Base-by-base conservation (phyloP, 2,329 filamentous ascomycete genomes). In the Beauveria scarabaeidicola region DNA sequence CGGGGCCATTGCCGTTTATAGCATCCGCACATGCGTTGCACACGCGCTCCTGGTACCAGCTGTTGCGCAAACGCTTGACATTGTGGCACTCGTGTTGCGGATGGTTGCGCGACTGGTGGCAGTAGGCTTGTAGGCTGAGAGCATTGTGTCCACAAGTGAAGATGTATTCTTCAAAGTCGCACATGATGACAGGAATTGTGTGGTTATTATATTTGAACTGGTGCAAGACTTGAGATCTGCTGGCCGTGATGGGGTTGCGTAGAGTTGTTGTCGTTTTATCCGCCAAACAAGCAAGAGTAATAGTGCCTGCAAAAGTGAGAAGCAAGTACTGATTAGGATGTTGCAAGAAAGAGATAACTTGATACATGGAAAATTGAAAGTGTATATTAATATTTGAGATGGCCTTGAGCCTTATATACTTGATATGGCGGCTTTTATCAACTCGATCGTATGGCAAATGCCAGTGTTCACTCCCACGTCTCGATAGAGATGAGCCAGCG, bases 91-190 rank as follows among this genome's bases (percentile, higher is more conserved):
- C 78, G 69, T 91, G 87, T 62, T 81, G 78, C 1, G 83, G 83
- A 65, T 90, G 85, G 68, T 89, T 90, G 61, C 89, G 85, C 6
- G 88, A 87, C 64, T 84, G 85, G 72, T 91, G 89, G 71, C 89
- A 92, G 71, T 90, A 81, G 25, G 83, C 84, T 67, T 86, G 84
- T 32, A 89, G 75, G 21, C 84, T 81, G 27, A 79, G 72, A 17
- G 76, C 74, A 5, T 77, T 78, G 73, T 90, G 87, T 32, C 77
- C 77, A 74, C 88, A 92, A 55, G 70, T 73, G 69, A 87, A 91
- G 61, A 82, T 70, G 65, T 88, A 87, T 63, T 86, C 82, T 69
- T 91, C 87, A 71, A 77, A 90, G 68, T 87, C 82, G 66, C 86
- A 90, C 87, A 90, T 60, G 46, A 21, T 52, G 11, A 7, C 21